phyloP scores from a whole-genome alignment of 2,329 filamentous ascomycete species.

The Arthrobotrys entomopaga region DNA sequence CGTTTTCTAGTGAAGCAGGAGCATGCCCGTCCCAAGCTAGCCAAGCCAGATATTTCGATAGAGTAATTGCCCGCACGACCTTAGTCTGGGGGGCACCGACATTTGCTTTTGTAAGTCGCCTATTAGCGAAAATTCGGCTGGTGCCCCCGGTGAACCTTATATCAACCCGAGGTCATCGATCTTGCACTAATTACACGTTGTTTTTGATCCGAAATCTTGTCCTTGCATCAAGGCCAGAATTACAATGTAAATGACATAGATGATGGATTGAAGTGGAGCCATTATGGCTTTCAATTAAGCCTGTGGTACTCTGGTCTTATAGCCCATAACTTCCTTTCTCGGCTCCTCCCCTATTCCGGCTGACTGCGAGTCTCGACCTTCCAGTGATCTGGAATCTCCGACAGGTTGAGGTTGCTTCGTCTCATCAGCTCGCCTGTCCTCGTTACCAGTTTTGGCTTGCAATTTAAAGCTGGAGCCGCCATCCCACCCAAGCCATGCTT shows the following conservation, averaged over 20 bases:
- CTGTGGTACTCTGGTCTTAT: not conserved
- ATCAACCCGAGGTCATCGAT: constrained; percentile 27
- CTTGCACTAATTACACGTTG: constrained; percentile 7
- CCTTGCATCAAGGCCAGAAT: constrained; percentile 3
- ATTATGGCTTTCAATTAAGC: not conserved
- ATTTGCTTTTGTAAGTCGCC: constrained; percentile 15
- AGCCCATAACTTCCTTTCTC: constrained; percentile 24
- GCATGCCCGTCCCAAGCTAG: not conserved
- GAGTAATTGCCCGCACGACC: constrained; percentile 50
- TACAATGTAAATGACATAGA: constrained; percentile 9
- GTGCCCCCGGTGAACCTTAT: constrained; percentile 41
- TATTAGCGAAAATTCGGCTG: constrained; percentile 17
- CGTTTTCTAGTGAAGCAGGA: no score
- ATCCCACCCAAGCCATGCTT: constrained; percentile 70
- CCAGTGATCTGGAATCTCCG: constrained; percentile 33
- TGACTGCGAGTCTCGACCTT: constrained; percentile 35
- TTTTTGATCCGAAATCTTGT: not conserved
- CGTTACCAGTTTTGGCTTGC: constrained; percentile 1
- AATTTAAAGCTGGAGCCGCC: constrained; percentile 66
- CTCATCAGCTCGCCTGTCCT: constrained; percentile 28
- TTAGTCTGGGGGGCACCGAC: no score
- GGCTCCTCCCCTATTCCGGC: constrained; percentile 1
- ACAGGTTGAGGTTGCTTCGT: constrained; percentile 34
- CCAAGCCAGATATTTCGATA: constrained; percentile 28
- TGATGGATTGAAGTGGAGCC: constrained; percentile 9